Base-by-base conservation (phyloP, 2,329 filamentous ascomycete genomes). In the Clarireedia paspali region DNA sequence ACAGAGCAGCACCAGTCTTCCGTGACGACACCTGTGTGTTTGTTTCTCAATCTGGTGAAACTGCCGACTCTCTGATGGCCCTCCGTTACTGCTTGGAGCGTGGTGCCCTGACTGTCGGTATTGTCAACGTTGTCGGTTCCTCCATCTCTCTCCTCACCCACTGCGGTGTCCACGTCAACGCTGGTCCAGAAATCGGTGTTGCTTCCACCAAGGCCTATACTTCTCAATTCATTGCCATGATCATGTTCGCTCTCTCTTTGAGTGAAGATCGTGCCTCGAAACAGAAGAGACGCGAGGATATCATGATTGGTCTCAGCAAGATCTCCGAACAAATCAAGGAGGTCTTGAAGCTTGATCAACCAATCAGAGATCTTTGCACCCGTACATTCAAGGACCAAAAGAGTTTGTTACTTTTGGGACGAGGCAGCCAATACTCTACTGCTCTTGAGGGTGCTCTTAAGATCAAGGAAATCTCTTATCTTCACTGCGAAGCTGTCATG, bases 391-490 rank as follows among this genome's bases (percentile, higher is more conserved):
- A 96, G 81, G 82, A 96, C 77, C 94, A 99, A 75, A 97, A 97
- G 84, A 95, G 89, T 63, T 76, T 99, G 68, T 80, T 99, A 60
- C 83, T 99, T 54, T 82, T 99, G 59, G 94, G 94, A 59, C 89
- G 94, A 79, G 94, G 94, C 65, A 90, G 90, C 71, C 94, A 99
- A 77, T 96, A 91, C 79, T 91, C 92, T 59, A 99, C 94, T 67
- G 94, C 94, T 56, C 84, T 99, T 23, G 94, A 99, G 79, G 94
- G 90, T 75, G 94, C 94, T 50, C 81, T 99, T 66, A 99, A 99
- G 82, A 99, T 99, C 75, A 99, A 99, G 83, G 94, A 99, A 77
- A 99, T 99, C 68, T 97, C 92, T 17, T 99, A 99, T 75, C 88
- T 99, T 58, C 94, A 99, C 76, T 99, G 94, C 75, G 94, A 99